phyloP scores from a whole-genome alignment of 805 yeast species.

The Clavispora fructus region DNA sequence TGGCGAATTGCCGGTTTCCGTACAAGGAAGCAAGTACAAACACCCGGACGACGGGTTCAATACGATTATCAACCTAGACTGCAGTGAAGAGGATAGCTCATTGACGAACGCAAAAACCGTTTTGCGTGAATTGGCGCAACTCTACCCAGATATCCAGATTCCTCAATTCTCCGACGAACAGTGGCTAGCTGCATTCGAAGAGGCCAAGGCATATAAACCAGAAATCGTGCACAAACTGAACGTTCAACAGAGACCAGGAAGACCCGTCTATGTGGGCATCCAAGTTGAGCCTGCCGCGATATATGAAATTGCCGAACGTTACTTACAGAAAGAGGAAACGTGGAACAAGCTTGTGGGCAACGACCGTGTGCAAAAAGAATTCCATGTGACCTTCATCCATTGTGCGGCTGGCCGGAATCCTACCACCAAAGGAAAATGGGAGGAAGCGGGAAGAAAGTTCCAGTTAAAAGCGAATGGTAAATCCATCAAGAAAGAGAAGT shows the following conservation, averaged over 20 bases:
- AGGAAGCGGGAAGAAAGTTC: background rate
- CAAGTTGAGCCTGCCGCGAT: background rate
- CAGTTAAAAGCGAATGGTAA: slow-evolving; percentile 7
- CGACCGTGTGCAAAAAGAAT: slow-evolving; percentile 43
- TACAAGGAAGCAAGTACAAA: slow-evolving; percentile 15
- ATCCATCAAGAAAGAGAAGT: background rate
- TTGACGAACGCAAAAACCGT: slow-evolving; percentile 42
- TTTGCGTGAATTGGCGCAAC: slow-evolving; percentile 16
- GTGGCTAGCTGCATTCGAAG: slow-evolving; percentile 42
- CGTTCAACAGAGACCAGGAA: background rate
- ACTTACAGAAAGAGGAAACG: slow-evolving; percentile 1
- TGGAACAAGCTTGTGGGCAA: slow-evolving; percentile 22
- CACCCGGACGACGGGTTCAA: slow-evolving; percentile 73
- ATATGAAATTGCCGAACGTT: background rate
- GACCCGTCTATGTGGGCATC: slow-evolving; percentile 11
- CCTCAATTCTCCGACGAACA: slow-evolving; percentile 25
- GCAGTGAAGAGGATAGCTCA: slow-evolving; percentile 16
- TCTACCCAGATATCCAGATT: slow-evolving; percentile 5
- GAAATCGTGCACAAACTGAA: slow-evolving; percentile 32
- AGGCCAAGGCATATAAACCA: slow-evolving; percentile 55
- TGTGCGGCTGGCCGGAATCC: background rate
- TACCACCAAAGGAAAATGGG: slow-evolving; percentile 19
- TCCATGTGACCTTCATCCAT: slow-evolving; percentile 70
- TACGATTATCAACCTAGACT: slow-evolving; percentile 50
- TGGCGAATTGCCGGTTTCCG: background rate